Base-by-base conservation (phyloP, 495 filamentous ascomycete species). In the Ramalina intermedia region DNA sequence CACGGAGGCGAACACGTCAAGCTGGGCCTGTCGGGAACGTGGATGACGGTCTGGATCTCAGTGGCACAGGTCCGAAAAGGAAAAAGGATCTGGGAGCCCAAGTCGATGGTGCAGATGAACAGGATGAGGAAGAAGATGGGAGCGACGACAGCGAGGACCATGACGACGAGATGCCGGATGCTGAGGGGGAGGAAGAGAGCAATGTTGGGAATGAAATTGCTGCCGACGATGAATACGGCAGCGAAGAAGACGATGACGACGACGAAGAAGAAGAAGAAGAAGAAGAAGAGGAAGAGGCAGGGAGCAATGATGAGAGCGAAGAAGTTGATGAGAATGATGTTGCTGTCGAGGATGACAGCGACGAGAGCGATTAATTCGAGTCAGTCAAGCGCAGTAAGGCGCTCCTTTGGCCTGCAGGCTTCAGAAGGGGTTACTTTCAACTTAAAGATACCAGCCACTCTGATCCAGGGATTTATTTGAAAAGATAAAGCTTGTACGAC, bases 181-280 rank as follows among this genome's bases (percentile, higher is more conserved):
- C 21, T 4, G 45, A 54, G 6, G 58, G 35, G 42, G 54, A 56
- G 26, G 51, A 52, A 4, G 51, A 36, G 14, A 46, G 35, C 37
- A 33, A 37, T 18, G 48, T 47, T 44, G 24, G 26, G 4, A 51
- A 49, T 18, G 57, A 38, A 3, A 43, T 53, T n/a, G 43, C 14
- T 12, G 41, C 33, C 7, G 58, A 46, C 13, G 57, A 48, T 12
- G 55, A 44, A n/a, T 57, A 59, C 29, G 50, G 38, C 17, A 57
- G 54, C 27, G 41, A 55, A 43, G 44, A 50, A 21, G 49, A 27
- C 2, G 56, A 50, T 24, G 50, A 47, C n/a, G 56, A 40, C 8
- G 58, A 55, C 14, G 58, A 58, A 39, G 53, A 47, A 24, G 53
- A 52, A 3, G 55, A 24, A 20, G 41, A 48, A 17, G 53, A 24